Percentiles rank a stretch among this genome's conserved stretches.
Evolutionary conservation across 2,329 filamentous ascomycete species (phyloP).

Genomic region (Sarocladiaceae sp.): DNA sequence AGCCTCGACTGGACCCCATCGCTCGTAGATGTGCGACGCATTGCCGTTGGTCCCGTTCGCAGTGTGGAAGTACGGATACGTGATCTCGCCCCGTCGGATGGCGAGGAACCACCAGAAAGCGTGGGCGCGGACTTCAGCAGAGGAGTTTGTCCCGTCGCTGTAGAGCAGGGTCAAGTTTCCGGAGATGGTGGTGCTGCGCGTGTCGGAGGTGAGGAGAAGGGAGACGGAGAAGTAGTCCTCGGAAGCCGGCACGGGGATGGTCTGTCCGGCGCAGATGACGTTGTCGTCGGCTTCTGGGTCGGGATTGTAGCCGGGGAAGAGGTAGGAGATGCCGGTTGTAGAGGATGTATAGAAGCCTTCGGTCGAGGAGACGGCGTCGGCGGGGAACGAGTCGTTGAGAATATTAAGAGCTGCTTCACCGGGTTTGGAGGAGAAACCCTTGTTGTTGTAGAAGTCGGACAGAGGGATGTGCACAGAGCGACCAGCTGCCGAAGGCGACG

Average conservation of each 20-base stretch:
- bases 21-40: slow-evolving; percentile 38
- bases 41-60: slow-evolving; percentile 33
- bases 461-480: slow-evolving; percentile 7
- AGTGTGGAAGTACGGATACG: slow-evolving; percentile 35
- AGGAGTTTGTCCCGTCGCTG: slow-evolving; percentile 31
- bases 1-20: slow-evolving; percentile 28
- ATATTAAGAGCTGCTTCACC: slow-evolving; percentile 40
- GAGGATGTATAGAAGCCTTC: slow-evolving; percentile 29
- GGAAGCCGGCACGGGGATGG: slow-evolving; percentile 23
- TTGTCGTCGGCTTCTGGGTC: slow-evolving; percentile 30
- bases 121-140: slow-evolving; percentile 35
- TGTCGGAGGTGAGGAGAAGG: slow-evolving; percentile 36
- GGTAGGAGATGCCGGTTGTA: slow-evolving; percentile 33
- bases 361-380: slow-evolving; percentile 19
- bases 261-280: slow-evolving; percentile 35
- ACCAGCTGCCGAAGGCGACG: not conserved
- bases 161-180: slow-evolving; percentile 37
- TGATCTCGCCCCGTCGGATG: slow-evolving; percentile 38
- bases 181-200: slow-evolving; percentile 28
- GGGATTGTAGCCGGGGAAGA: slow-evolving; percentile 34
- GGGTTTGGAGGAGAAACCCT: slow-evolving; percentile 36
- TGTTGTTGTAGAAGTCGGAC: slow-evolving; percentile 34
- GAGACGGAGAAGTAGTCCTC: slow-evolving; percentile 34
- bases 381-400: slow-evolving; percentile 35
- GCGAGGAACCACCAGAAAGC: slow-evolving; percentile 38